A percentile compares a stretch with the other conserved stretches of the same genome.
Conservation (phyloP, 805 yeast genomes). For the Brettanomyces naardenensis region DNA sequence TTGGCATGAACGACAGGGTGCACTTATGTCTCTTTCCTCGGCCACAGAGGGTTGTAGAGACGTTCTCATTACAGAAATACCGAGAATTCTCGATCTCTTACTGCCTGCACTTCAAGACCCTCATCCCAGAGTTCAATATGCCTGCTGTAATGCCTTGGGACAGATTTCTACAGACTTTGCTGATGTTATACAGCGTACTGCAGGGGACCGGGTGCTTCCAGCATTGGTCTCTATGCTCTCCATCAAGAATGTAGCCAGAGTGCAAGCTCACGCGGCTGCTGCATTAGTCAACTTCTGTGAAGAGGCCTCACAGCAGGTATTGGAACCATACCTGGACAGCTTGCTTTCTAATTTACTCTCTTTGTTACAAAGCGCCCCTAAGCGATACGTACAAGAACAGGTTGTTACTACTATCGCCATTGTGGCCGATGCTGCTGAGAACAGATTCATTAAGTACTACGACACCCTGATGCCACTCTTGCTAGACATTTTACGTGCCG, state of each 20-base stretch:
- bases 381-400: constrained; percentile 94
- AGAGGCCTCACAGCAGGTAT: constrained; percentile 75
- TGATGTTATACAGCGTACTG: constrained; percentile 72
- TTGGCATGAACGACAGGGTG: constrained; percentile 97
- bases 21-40: constrained; percentile 91
- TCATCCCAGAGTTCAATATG: constrained; percentile 94
- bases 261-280: constrained; percentile 98
- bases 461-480: constrained; percentile 90
- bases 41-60: constrained; percentile 98
- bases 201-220: constrained; percentile 76
- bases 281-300: constrained; percentile 94
- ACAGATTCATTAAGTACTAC: constrained; percentile 81
- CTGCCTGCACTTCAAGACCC: constrained; percentile 78
- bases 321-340: constrained; percentile 89
- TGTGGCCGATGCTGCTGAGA: constrained; percentile 93
- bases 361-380: constrained; percentile 68
- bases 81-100: constrained; percentile 74
- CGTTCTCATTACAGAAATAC: constrained; percentile 73
- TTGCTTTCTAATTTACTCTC: constrained; percentile 67
- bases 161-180: constrained; percentile 97
- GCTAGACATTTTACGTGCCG: constrained; percentile 69
- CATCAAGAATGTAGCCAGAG: constrained; percentile 72
- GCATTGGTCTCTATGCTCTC: constrained; percentile 79
- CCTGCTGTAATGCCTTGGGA: constrained; percentile 94
- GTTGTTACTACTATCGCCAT: constrained; percentile 94